Percentiles rank a stretch among this genome's conserved stretches.
Evolutionary conservation across 768 basidiomycete genomes (phyloP).

Genomic region (Kockovaella imperatae): DNA sequence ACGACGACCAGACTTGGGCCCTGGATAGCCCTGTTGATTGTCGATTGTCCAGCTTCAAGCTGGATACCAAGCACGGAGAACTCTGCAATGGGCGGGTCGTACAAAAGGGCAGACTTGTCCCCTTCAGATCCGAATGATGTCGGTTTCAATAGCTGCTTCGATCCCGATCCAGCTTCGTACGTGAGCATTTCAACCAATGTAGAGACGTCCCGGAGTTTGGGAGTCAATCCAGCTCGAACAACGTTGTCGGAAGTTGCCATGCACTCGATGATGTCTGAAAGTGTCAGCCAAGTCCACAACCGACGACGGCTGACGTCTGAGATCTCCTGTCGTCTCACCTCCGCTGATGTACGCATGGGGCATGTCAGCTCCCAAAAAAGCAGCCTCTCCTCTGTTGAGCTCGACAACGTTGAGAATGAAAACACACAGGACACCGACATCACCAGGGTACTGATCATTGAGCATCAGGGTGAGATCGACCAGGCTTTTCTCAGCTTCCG

Average conservation of each 20-base stretch:
- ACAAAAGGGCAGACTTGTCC: constrained; percentile 51
- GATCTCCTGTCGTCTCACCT: too few relatives aligned
- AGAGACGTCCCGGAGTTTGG: constrained; percentile 86
- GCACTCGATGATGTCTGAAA: constrained; percentile 88
- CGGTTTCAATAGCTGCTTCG: constrained; percentile 64
- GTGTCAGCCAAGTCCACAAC: constrained; percentile 1
- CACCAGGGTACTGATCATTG: constrained; percentile 70
- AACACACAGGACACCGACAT: constrained; percentile 86
- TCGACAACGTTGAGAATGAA: constrained; percentile 81
- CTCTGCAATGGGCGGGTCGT: constrained; percentile 88
- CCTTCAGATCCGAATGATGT: constrained; percentile 46
- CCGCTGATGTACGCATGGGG: constrained; percentile 94
- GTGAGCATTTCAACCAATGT: constrained; percentile 83
- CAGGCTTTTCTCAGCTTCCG: constrained; percentile 47
- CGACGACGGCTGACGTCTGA: neutral
- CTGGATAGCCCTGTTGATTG: constrained; percentile 57
- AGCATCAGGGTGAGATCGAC: constrained; percentile 53
- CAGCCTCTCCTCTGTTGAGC: constrained; percentile 74
- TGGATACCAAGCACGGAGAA: constrained; percentile 72
- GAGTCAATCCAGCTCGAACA: constrained; percentile 94
- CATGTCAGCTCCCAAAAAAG: constrained; percentile 90
- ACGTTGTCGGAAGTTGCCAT: constrained; percentile 66
- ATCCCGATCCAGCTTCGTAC: constrained; percentile 63
- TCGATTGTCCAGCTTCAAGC: constrained; percentile 50
- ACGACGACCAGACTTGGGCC: constrained; percentile 82